Base-by-base conservation (phyloP, 2,329 filamentous ascomycete genomes). In the Colletotrichum sp. region DNA sequence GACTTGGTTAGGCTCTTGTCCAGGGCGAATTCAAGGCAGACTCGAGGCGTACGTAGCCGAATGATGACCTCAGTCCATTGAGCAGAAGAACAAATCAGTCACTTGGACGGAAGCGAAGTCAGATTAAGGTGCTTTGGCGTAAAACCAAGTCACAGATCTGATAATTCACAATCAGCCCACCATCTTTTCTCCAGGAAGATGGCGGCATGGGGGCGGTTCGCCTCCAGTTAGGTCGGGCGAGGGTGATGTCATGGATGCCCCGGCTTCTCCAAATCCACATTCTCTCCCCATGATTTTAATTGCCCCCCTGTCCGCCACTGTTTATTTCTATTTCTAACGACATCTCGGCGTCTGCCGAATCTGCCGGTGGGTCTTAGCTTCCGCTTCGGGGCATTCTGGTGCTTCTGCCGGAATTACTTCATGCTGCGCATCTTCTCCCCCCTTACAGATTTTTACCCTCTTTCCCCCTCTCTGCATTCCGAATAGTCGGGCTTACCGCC, bases 221-320 rank as follows among this genome's bases (percentile, higher is more conserved):
- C 30, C 21, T 21, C 26, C 32, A 36, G 32, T 32, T 4, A 15
- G 26, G 30, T 16, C 52, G 30, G 59, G 57, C 21, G 48, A 61
- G 34, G 32, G 26, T 73, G 73, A 65, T 68, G 73, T 65, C 73
- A 73, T 75, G 70, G 63, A 24, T 65, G 34, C 63, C 63, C 64
- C 21, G 21, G 18, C 64, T 71, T 72, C 61, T 12, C 67, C 30
- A n/a, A 55, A 32, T 48, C 34, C 67, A 52, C 18, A 61, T 24
- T n/a, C 52, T 30, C 34, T 30, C 52, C 28, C 28, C 12, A n/a
- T n/a, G 32, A 43, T 61, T 24, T 26, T 21, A 13, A 16, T 43
- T 52, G 9, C 6, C 28, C 67, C 67, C 48, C 26, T 26, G 48
- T 28, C 57, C 9, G 36, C n/a, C 36, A 52, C 26, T 5, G 24